Conservation (phyloP, 129 eudicot species). For the carrot (Daucus carota) region DNA sequence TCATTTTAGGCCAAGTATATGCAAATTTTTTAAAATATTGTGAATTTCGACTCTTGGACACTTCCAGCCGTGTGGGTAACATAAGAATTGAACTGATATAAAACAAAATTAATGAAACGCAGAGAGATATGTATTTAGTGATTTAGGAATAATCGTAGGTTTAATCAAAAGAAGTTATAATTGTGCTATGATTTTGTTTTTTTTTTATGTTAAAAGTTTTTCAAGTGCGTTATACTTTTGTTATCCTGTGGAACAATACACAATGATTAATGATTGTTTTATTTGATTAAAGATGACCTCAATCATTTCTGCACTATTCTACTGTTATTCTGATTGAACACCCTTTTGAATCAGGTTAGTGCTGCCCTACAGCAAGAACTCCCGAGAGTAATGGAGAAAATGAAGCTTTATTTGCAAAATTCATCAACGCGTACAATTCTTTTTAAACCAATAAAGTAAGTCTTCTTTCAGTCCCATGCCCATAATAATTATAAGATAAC, state of each 20-base stretch:
- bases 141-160: background rate
- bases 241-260: background rate
- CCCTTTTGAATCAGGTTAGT: constrained; percentile 48
- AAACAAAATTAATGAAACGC: background rate
- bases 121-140: background rate
- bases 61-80: background rate
- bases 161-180: background rate
- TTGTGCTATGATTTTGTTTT: background rate
- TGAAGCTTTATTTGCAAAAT: constrained; percentile 93
- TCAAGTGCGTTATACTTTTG: background rate
- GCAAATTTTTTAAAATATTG: background rate
- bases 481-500: background rate
- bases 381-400: constrained; percentile 67
- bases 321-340: background rate
- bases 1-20: background rate
- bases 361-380: constrained; percentile 64
- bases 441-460: constrained; percentile 94
- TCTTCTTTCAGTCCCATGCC: background rate
- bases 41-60: background rate
- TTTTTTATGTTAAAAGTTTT: background rate
- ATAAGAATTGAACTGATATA: background rate
- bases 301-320: background rate
- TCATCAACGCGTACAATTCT: constrained; percentile 89
- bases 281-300: background rate
- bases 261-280: background rate